These are phyloP conservation scores for Parachlorella kessleri DNA, from an alignment of 139 green algal genomes.

Conservation along the genomic window DNA sequence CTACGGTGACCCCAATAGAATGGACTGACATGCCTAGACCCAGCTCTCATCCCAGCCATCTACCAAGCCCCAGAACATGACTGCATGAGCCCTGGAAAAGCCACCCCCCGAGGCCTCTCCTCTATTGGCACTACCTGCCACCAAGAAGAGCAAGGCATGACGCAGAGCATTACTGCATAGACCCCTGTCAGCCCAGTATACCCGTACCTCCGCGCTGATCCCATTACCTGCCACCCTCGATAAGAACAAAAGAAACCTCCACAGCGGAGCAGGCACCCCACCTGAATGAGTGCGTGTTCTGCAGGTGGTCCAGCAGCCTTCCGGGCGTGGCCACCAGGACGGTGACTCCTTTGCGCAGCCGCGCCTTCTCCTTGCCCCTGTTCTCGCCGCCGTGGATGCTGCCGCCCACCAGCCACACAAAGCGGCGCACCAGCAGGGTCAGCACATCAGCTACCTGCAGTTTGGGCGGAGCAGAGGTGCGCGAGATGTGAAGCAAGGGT, in stretches of 20 bases:
- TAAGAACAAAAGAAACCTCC: too few relatives aligned
- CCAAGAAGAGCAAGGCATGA: too few relatives aligned
- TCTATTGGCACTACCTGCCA: too few relatives aligned
- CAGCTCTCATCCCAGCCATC: too few relatives aligned
- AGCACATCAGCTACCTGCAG: constrained; percentile 45
- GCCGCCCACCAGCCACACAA: constrained; percentile 57
- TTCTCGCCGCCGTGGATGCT: constrained; percentile 83
- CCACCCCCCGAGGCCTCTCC: too few relatives aligned
- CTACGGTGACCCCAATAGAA: too few relatives aligned
- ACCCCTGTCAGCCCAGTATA: not conserved
- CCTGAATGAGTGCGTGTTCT: constrained; percentile 76
- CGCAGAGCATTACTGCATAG: too few relatives aligned
- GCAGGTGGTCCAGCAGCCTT: constrained; percentile 93
- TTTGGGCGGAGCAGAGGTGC: not conserved
- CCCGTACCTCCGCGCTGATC: not conserved
- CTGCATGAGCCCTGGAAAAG: too few relatives aligned
- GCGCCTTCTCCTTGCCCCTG: constrained; percentile 91
- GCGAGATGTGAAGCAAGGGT: constrained; percentile 10
- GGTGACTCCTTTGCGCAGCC: constrained; percentile 90
- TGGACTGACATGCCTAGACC: too few relatives aligned
- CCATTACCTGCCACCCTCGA: not conserved
- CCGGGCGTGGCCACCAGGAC: constrained; percentile 88
- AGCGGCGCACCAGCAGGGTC: constrained; percentile 44
- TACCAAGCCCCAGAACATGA: too few relatives aligned
- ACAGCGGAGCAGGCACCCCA: too few relatives aligned